These are phyloP conservation scores for Neopestalotiopsis sp. DNA, from an alignment of 2,329 filamentous ascomycete genomes.

Conservation along the genomic window DNA sequence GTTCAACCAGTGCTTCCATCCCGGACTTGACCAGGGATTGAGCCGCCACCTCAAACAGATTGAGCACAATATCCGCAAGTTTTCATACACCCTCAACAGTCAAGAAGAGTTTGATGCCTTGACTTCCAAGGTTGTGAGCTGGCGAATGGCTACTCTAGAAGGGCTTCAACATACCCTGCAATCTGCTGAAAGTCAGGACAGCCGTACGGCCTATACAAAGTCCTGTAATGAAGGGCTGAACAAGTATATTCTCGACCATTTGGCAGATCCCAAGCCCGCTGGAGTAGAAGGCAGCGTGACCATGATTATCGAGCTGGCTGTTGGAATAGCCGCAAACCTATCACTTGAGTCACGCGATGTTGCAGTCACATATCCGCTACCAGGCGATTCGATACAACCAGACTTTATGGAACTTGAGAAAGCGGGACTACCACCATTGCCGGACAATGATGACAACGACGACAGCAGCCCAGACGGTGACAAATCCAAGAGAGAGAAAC, in stretches of 20 bases:
- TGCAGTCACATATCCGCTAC: slow-evolving; percentile 82
- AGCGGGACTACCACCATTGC: slow-evolving; percentile 65
- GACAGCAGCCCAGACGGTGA: slow-evolving; percentile 45
- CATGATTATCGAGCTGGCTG: slow-evolving; percentile 91
- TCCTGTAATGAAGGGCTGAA: slow-evolving; percentile 73
- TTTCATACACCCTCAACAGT: slow-evolving; percentile 74
- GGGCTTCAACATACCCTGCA: slow-evolving; percentile 78
- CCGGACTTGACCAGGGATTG: slow-evolving; percentile 77
- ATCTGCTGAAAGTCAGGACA: slow-evolving; percentile 67
- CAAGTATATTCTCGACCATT: slow-evolving; percentile 72
- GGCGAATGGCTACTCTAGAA: slow-evolving; percentile 92
- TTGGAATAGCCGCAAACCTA: slow-evolving; percentile 84
- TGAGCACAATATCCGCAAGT: slow-evolving; percentile 84
- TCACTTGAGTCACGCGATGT: slow-evolving; percentile 93
- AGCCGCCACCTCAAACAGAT: slow-evolving; percentile 84
- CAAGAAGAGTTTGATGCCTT: slow-evolving; percentile 90
- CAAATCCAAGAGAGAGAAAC: slow-evolving; percentile 46
- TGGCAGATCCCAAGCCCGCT: slow-evolving; percentile 77
- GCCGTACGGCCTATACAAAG: slow-evolving; percentile 72
- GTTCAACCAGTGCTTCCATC: slow-evolving; percentile 92
- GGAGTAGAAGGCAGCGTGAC: slow-evolving; percentile 87
- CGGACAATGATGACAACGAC: slow-evolving; percentile 45
- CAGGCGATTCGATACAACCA: slow-evolving; percentile 72
- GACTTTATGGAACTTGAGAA: slow-evolving; percentile 90
- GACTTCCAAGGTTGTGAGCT: slow-evolving; percentile 85